phyloP scores from a whole-genome alignment of 2,329 filamentous ascomycete species.

The Tolypocladium amazonense region DNA sequence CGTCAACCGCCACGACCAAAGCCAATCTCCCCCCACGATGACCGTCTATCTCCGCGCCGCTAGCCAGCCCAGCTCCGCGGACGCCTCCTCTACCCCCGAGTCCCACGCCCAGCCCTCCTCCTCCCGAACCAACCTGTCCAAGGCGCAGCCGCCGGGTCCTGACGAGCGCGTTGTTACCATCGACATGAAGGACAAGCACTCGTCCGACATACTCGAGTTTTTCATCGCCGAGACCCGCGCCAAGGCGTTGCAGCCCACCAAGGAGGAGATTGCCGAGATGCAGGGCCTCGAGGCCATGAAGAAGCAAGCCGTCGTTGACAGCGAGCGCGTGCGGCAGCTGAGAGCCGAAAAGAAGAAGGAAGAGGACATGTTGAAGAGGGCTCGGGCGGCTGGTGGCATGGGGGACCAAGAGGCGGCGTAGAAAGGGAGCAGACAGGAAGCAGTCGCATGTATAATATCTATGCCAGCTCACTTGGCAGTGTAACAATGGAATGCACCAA shows the following conservation, averaged over 20 bases:
- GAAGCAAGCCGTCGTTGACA: conserved; percentile 41
- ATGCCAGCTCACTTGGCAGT: not conserved
- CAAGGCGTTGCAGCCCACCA: conserved; percentile 40
- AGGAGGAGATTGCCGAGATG: conserved; percentile 49
- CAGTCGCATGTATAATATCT: not conserved
- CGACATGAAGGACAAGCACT: conserved; percentile 53
- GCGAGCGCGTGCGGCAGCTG: conserved; percentile 39
- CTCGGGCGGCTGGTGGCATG: conserved; percentile 26
- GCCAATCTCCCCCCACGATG: conserved; percentile 47
- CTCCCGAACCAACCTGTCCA: conserved; percentile 34
- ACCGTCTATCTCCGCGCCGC: conserved; percentile 51
- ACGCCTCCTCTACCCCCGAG: conserved; percentile 15
- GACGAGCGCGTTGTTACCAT: conserved; percentile 42
- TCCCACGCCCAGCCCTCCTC: conserved; percentile 31
- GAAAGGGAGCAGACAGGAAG: not conserved
- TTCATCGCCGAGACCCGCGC: conserved; percentile 55
- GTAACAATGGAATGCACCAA: not conserved
- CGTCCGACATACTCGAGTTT: conserved; percentile 50
- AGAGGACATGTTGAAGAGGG: conserved; percentile 36
- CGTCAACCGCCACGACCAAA: conserved; percentile 56
- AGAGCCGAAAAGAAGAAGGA: conserved; percentile 51
- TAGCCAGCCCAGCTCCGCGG: conserved; percentile 12
- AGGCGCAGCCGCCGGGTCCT: conserved; percentile 35
- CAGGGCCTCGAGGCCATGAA: conserved; percentile 43
- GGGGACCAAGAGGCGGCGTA: conserved; percentile 20